A percentile compares a stretch with the other conserved stretches of the same genome.
These are phyloP conservation scores for Capronia americana DNA, from an alignment of 2,329 filamentous ascomycete species.

Conservation along the genomic window DNA sequence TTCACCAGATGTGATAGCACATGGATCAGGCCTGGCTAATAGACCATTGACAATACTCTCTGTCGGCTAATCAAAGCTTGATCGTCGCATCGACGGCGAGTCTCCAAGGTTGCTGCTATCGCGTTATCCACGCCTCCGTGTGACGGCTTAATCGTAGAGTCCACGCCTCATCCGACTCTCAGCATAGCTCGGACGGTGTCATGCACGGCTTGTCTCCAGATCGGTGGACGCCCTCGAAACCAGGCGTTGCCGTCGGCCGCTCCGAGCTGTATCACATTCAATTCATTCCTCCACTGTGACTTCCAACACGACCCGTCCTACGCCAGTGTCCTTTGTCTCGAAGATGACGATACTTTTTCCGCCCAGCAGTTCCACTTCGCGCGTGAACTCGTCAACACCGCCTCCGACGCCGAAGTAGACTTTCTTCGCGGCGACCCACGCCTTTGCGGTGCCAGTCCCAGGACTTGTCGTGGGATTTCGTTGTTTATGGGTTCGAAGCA, in stretches of 20 bases:
- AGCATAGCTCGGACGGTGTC: neutral
- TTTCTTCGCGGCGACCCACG: slow-evolving; percentile 67
- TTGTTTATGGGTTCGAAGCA: slow-evolving; percentile 52
- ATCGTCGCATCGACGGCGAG: neutral
- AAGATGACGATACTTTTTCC: slow-evolving; percentile 39
- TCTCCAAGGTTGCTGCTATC: neutral
- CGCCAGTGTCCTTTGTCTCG: slow-evolving; percentile 52
- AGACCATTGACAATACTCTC: neutral
- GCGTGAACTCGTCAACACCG: slow-evolving; percentile 65
- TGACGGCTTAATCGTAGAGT: neutral
- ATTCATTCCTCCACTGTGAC: slow-evolving; percentile 34
- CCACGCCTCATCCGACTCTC: neutral
- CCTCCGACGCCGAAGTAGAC: slow-evolving; percentile 72
- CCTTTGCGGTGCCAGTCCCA: slow-evolving; percentile 46
- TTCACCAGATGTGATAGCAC: neutral
- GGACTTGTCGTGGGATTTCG: neutral
- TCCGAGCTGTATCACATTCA: neutral
- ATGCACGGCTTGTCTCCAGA: neutral
- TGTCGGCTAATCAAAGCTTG: neutral
- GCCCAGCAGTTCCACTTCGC: slow-evolving; percentile 36
- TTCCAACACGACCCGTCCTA: slow-evolving; percentile 53
- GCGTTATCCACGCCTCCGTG: neutral
- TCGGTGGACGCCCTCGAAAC: neutral
- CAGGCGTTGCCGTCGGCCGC: neutral
- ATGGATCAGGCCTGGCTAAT: neutral